Base-by-base conservation (phyloP, 2,329 filamentous ascomycete genomes). In the Diaporthe caulivora region DNA sequence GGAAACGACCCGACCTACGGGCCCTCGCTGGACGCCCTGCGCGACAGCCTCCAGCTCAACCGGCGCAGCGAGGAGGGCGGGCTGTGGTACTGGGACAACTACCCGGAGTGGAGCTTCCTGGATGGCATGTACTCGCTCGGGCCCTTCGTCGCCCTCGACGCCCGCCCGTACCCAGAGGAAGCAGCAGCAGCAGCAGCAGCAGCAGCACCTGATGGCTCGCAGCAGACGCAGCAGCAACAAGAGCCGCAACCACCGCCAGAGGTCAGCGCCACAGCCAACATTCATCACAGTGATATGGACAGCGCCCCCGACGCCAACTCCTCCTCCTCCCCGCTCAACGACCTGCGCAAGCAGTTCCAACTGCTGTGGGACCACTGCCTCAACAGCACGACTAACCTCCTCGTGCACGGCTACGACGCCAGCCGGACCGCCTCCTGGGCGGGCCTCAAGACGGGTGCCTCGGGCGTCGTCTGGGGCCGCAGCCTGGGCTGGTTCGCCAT, bases 321-420 rank as follows among this genome's bases (percentile, higher is more conserved):
- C 37, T 6, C 2, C 37, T 40, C 8, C 37, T 9, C 8, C 11
- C 86, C n/a, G n/a, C n/a, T 85, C 81, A 80, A 85, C 72, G 84
- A 87, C 60, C 80, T 86, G 24, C 77, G 82, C 9, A 77, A 80
- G 10, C 86, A 88, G 76, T 81, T 86, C 53, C 80, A 84, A 37
- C 80, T 86, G 8, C 81, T 89, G 47, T 83, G 84, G 74, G 75
- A 79, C 55, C 83, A 86, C 72, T 84, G 83, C 73, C 78, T 80
- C 11, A 80, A 85, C 70, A 71, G 78, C 18, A 80, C 79, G 18
- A 83, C 82, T 0, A 83, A 84, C 0, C 80, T 89, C 0, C 78
- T 88, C 0, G 83, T 86, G 1, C 88, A 90, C 73, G 87, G 87
- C 24, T 90, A 88, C 75, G 88, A 90, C 72, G 83, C 83, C 21